Evolutionary conservation across 306 rosid species (phyloP).

Genomic region (Fragaria iinumae): DNA sequence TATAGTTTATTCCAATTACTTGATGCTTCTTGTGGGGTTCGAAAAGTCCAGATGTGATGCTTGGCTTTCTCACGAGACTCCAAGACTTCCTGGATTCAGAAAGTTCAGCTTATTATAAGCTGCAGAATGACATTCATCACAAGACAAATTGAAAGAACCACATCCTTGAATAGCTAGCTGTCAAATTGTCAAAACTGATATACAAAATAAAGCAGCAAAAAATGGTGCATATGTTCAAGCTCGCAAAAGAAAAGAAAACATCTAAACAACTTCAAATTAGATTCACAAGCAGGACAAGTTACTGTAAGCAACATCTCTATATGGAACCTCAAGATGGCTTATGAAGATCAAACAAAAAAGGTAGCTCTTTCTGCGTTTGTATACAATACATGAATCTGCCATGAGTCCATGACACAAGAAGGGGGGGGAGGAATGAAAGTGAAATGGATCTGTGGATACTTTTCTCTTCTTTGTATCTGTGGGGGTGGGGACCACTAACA

Average conservation of each 20-base stretch:
- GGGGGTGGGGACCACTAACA: no score
- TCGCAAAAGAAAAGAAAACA: not conserved
- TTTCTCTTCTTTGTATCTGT: no score
- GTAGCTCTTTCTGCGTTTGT: not conserved
- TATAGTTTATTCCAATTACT: conserved; percentile 48
- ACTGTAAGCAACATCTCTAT: not conserved
- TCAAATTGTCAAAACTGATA: not conserved
- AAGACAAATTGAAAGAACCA: not conserved
- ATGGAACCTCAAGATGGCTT: not conserved
- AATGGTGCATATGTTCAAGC: not conserved
- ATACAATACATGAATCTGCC: not conserved
- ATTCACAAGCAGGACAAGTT: not conserved
- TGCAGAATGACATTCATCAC: not conserved
- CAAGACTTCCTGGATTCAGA: conserved; percentile 69
- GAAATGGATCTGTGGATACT: no score
- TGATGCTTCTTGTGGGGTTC: conserved; percentile 74
- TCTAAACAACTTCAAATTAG: not conserved
- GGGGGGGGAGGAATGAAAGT: no score
- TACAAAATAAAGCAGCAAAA: not conserved
- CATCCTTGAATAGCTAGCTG: not conserved
- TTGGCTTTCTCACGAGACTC: conserved; percentile 59
- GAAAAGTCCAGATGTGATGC: conserved; percentile 70
- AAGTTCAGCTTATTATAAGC: conserved; percentile 17
- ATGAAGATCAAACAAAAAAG: not conserved
- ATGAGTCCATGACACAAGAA: not conserved